Evolutionary conservation across 2,329 filamentous ascomycete genomes (phyloP), one percentile per base, ranked within the genome.

Genomic region (Thelonectria olida): DNA sequence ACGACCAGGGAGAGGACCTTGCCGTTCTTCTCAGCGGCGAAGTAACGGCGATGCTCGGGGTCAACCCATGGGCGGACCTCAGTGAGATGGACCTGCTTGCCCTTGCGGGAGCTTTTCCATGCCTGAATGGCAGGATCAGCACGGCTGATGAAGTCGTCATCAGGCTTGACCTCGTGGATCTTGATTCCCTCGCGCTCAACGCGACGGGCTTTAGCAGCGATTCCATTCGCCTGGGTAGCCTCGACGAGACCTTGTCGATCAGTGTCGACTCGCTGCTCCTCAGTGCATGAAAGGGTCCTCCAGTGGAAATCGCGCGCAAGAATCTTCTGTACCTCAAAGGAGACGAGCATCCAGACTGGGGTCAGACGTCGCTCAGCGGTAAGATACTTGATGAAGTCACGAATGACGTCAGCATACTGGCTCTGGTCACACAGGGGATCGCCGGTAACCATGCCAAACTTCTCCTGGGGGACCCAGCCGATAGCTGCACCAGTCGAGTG

Each of bases 41-140:
- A 92, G 81, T 97, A 97, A 66, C 92, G 90, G 15, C 94, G 88
- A 74, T 97, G 93, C 63, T 87, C 87, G 72, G 86, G 83, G 68
- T 97, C 93, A 64, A 94, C 84, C 93, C 94, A 97, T 1, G 94
- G 93, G 25, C 89, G 88, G 28, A 97, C 92, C 73, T 97, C 91
- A 4, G 94, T 97, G 53, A 97, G 82, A 76, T 97, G 94, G 27
- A 97, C 91, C 77, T 97, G 94, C 63, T 82, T 85, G 67, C 93
- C 93, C 79, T 93, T 94, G 70, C 94, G 91, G 74, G 86, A 86
- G 54, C 84, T 81, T 71, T 94, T 88, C 94, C 94, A 97, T 61
- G 92, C 90, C 61, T 88, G 79, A 55, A 97, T 90, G 34, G 90
- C 87, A 62, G 85, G 83, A 73, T 97, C 89, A 58, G 91, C 85